Evolutionary conservation across 169 alveolate genomes (phyloP), one percentile per base, ranked within the genome.

Genomic region (Plasmodium gallinaceum): DNA sequence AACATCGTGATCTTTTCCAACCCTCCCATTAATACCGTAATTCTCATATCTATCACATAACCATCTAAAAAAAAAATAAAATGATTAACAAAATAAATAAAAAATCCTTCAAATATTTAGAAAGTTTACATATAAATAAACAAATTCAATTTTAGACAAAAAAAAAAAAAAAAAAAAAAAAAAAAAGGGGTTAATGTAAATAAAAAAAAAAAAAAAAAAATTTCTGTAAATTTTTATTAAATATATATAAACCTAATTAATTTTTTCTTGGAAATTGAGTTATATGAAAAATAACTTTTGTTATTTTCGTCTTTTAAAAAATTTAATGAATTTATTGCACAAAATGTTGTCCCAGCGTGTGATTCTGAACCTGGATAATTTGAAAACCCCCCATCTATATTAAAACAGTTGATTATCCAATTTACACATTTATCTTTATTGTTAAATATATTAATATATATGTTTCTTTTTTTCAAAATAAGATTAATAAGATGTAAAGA

Each of bases 281-380:
- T 74, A 32, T 32, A 14, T n/a, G 54, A 78, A 22, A 78, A 58
- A 54, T 20, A 78, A 45, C 20, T 78, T 14, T 48, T 45, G 8
- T 45, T 16, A 5, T 58, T 69, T 10, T 69, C 51, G 14, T 32
- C 70, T 45, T 58, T 78, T 42, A 78, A 24, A 18, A 78, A 5
- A 22, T 64, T 78, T 46, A 78, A 32, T 1, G 89, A 78, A 65
- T 65, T 64, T 18, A 92, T 46, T 22, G 93, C 93, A 61, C 96
- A 94, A 43, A 94, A 94, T 0, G 94, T 90, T 10, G 94, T 94
- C 14, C 94, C 96, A 9, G 92, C 92, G 83, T 94, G 95, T 58
- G 95, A 92, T 52, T 94, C 94, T 14, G 85, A 71, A 16, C 85
- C 85, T 0, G 92, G 92, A 18, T 52, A 3, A 20, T 90, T 76